These are phyloP conservation scores for Afroboletus lepidellus DNA, from an alignment of 1,284 basidiomycete genomes.

Conservation along the genomic window DNA sequence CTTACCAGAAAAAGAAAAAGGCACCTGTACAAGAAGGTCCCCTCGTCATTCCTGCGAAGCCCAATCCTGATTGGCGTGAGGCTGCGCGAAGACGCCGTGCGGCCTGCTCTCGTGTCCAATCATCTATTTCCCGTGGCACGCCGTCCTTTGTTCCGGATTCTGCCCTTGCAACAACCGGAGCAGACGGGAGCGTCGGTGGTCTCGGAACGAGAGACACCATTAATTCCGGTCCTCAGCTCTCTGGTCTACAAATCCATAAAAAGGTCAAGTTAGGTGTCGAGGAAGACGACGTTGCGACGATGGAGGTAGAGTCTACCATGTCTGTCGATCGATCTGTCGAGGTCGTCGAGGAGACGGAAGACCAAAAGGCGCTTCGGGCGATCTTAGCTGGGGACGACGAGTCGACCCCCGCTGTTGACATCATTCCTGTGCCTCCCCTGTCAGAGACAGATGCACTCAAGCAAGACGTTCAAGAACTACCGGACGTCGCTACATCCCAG, in stretches of 20 bases:
- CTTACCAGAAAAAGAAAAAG: slow-evolving; percentile 45
- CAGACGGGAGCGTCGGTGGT: slow-evolving; percentile 76
- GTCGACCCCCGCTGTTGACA: slow-evolving; percentile 42
- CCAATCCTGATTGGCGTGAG: slow-evolving; percentile 88
- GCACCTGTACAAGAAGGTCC: slow-evolving; percentile 43
- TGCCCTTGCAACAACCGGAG: slow-evolving; percentile 57
- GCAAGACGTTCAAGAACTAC: slow-evolving; percentile 77
- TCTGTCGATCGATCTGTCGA: slow-evolving; percentile 20
- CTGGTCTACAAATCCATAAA: slow-evolving; percentile 58
- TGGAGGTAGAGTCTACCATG: slow-evolving; percentile 15
- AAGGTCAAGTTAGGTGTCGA: slow-evolving; percentile 32
- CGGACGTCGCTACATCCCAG: slow-evolving; percentile 72
- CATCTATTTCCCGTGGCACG: slow-evolving; percentile 2
- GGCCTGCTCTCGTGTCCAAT: slow-evolving; percentile 19
- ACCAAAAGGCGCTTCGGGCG: slow-evolving; percentile 71
- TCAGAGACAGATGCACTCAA: slow-evolving; percentile 80
- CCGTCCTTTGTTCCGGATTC: slow-evolving; percentile 68
- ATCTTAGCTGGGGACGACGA: slow-evolving; percentile 56
- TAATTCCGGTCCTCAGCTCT: slow-evolving; percentile 63
- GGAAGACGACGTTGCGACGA: slow-evolving; percentile 23
- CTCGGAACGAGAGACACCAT: slow-evolving; percentile 69
- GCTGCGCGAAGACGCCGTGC: slow-evolving; percentile 56
- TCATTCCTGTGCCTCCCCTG: slow-evolving; percentile 56
- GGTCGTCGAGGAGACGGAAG: slow-evolving; percentile 53
- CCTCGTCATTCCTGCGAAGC: slow-evolving; percentile 78